phyloP scores from a whole-genome alignment of 352 stramenopile species.

The Phytophthora rubi region DNA sequence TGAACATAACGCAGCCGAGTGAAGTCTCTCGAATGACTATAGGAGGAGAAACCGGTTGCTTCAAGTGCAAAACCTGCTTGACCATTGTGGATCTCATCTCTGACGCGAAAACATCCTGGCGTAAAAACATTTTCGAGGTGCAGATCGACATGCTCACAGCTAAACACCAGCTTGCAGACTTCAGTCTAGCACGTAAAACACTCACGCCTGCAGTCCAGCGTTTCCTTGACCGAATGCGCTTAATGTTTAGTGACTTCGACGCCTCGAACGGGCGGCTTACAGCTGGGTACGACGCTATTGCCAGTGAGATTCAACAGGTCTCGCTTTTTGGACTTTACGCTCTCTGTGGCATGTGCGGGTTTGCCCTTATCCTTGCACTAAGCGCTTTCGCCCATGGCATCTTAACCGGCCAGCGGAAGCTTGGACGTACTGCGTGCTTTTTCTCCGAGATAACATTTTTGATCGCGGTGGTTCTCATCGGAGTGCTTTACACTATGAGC shows the following conservation, averaged over 20 bases:
- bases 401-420: constrained; percentile 42
- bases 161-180: constrained; percentile 49
- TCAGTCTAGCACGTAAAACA: constrained; percentile 27
- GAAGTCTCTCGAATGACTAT: constrained; percentile 59
- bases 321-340: constrained; percentile 39
- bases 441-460: constrained; percentile 52
- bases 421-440: constrained; percentile 50
- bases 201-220: constrained; percentile 36
- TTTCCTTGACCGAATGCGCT: constrained; percentile 46
- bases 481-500: constrained; percentile 55
- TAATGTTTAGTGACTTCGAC: constrained; percentile 30
- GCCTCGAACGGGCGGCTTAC: constrained; percentile 19
- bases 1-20: constrained; percentile 58
- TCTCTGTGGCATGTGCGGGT: constrained; percentile 38
- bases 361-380: constrained; percentile 39
- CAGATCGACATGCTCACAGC: constrained; percentile 63
- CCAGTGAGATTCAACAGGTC: constrained; percentile 36
- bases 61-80: constrained; percentile 66
- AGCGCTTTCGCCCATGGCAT: constrained; percentile 45
- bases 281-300: constrained; percentile 33
- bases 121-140: constrained; percentile 48
- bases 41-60: constrained; percentile 61
- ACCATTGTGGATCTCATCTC: constrained; percentile 40
- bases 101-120: constrained; percentile 47
- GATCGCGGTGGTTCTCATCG: constrained; percentile 49